These are phyloP conservation scores for Spergularia bocconei DNA, from an alignment of 148 eudicot genomes.

Conservation along the genomic window DNA sequence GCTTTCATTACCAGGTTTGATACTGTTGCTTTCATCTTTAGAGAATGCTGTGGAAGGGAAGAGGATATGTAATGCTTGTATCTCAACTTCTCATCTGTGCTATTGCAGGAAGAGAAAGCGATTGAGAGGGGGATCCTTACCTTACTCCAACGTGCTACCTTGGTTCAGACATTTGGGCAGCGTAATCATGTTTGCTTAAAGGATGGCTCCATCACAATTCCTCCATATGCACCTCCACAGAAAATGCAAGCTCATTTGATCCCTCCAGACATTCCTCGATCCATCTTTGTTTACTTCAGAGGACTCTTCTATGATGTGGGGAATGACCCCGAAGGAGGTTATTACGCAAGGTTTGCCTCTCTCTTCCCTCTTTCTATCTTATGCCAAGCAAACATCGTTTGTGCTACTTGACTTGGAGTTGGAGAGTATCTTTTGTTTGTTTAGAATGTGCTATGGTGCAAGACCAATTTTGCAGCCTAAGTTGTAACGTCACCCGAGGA, in stretches of 20 bases:
- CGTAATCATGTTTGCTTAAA: conserved; percentile 95
- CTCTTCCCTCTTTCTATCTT: not conserved
- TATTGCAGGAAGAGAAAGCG: conserved; percentile 91
- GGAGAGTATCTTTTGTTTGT: not conserved
- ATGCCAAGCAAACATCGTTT: not conserved
- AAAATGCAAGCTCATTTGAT: conserved; percentile 95
- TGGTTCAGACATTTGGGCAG: conserved; percentile 98
- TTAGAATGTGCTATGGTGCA: not conserved
- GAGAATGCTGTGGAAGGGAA: not conserved
- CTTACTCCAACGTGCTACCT: conserved; percentile 82
- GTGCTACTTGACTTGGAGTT: not conserved
- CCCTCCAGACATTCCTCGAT: conserved; percentile 84
- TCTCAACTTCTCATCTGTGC: not conserved
- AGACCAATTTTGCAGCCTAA: not conserved
- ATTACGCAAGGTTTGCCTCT: conserved; percentile 82
- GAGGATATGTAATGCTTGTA: not conserved
- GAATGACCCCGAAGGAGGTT: conserved; percentile 99
- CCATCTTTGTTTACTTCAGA: conserved; percentile 97
- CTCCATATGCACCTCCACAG: conserved; percentile 99
- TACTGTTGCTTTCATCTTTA: not conserved
- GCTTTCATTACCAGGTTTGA: conserved; percentile 90
- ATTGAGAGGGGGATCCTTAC: conserved; percentile 94
- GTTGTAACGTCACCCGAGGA: not conserved
- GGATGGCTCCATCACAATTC: conserved; percentile 88
- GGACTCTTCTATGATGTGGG: conserved; percentile 97